Conservation (phyloP, 352 stramenopile species). For the Pythium pectinolyticum region DNA sequence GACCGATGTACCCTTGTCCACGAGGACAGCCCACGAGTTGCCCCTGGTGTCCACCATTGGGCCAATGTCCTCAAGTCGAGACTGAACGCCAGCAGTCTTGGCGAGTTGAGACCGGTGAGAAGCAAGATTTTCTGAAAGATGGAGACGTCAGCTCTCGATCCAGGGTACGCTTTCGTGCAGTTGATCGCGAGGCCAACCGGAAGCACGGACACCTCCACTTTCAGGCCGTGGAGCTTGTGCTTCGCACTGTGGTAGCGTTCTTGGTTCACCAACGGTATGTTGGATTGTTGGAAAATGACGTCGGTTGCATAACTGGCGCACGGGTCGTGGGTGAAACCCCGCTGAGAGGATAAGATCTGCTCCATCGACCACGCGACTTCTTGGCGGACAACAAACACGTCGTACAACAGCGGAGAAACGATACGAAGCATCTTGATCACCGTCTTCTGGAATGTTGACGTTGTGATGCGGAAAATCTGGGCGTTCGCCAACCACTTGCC, state of each 20-base stretch:
- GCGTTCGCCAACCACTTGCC: conserved; percentile 3
- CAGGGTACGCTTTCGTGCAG: conserved; percentile 10
- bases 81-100: neutral
- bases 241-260: conserved; percentile 21
- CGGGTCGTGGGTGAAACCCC: conserved; percentile 16
- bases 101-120: neutral
- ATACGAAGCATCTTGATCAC: neutral
- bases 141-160: neutral
- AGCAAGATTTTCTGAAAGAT: conserved; percentile 12
- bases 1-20: conserved; percentile 21
- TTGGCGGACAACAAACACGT: neutral
- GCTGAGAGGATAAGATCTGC: neutral
- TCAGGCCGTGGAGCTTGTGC: conserved; percentile 23
- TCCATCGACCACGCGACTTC: neutral
- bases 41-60: neutral
- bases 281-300: conserved; percentile 26
- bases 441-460: conserved; percentile 6
- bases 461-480: neutral
- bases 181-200: conserved; percentile 18
- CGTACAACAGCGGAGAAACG: neutral
- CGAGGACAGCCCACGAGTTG: conserved; percentile 6
- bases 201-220: conserved; percentile 26
- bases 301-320: conserved; percentile 20
- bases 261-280: conserved; percentile 7
- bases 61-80: neutral